These are phyloP conservation scores for Linaria vulgaris DNA, from an alignment of 257 asterid genomes.

Conservation along the genomic window DNA sequence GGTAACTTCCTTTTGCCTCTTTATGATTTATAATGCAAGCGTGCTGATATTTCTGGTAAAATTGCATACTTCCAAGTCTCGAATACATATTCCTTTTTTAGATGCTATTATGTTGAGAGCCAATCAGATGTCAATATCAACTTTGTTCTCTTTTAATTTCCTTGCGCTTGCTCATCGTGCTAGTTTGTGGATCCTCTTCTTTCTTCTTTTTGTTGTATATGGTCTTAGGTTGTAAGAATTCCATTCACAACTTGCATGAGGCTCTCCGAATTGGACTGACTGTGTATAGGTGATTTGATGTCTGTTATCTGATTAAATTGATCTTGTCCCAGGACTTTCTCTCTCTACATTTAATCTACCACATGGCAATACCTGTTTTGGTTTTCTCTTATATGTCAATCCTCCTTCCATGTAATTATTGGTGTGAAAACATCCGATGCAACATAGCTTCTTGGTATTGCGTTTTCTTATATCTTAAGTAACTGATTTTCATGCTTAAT, in stretches of 20 bases:
- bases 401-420: too few species aligned
- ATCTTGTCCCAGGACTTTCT: too few species aligned
- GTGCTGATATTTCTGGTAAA: conserved; percentile 22
- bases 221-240: conserved; percentile 3
- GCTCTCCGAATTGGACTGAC: neutral
- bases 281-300: too few species aligned
- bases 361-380: too few species aligned
- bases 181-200: conserved; percentile 1
- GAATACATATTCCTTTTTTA: conserved; percentile 12
- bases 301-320: too few species aligned
- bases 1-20: conserved; percentile 47
- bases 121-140: conserved; percentile 5
- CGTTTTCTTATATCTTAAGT: neutral
- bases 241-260: neutral
- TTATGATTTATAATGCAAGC: neutral
- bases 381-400: too few species aligned
- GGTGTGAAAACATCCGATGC: neutral
- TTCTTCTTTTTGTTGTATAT: conserved; percentile 6
- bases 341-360: too few species aligned
- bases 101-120: conserved; percentile 5
- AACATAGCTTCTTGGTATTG: neutral
- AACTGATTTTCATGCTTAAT: conserved; percentile 25
- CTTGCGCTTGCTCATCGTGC: conserved; percentile 1
- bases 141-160: neutral
- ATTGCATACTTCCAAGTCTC: conserved; percentile 8